Percentiles rank a stretch among this genome's conserved stretches.
Conservation (phyloP, 2,329 filamentous ascomycete species). For the Colletotrichum zoysiae region DNA sequence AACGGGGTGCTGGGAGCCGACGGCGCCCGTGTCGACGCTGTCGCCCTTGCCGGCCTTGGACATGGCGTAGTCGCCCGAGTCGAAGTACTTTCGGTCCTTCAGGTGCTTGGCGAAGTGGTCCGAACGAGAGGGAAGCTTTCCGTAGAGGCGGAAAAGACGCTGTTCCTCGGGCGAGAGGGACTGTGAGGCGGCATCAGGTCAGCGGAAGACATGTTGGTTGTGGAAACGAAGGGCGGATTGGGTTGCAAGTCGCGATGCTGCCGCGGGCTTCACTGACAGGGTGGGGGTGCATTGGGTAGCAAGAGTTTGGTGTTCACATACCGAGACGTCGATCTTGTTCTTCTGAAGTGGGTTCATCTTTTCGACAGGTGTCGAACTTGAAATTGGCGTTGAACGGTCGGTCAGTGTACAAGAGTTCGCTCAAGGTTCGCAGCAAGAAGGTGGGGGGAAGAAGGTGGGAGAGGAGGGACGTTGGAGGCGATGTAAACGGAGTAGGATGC, state of each 20-base stretch:
- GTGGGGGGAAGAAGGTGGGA: conserved; percentile 11
- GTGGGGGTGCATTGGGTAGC: conserved; percentile 36
- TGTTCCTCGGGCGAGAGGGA: conserved; percentile 95
- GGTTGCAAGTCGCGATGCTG: conserved; percentile 18
- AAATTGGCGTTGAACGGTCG: background rate
- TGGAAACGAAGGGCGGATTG: conserved; percentile 1
- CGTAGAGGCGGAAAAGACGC: conserved; percentile 95
- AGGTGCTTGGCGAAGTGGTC: conserved; percentile 98
- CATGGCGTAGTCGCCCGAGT: conserved; percentile 95
- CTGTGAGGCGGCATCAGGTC: conserved; percentile 60
- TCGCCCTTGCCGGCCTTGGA: conserved; percentile 97
- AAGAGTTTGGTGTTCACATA: conserved; percentile 63
- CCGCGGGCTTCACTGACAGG: conserved; percentile 19
- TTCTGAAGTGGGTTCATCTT: conserved; percentile 96
- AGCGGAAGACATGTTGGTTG: conserved; percentile 39
- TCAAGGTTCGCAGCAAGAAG: conserved; percentile 2
- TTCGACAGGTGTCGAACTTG: conserved; percentile 36
- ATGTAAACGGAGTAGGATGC: conserved; percentile 31
- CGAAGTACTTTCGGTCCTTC: conserved; percentile 99
- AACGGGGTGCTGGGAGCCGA: conserved; percentile 94
- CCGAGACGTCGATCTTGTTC: conserved; percentile 97
- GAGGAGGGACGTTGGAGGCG: conserved; percentile 28
- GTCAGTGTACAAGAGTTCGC: background rate
- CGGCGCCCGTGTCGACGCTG: conserved; percentile 90
- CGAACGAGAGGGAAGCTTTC: conserved; percentile 96